Conservation (phyloP, 805 yeast species). For the Phaffomyces opuntiae region DNA sequence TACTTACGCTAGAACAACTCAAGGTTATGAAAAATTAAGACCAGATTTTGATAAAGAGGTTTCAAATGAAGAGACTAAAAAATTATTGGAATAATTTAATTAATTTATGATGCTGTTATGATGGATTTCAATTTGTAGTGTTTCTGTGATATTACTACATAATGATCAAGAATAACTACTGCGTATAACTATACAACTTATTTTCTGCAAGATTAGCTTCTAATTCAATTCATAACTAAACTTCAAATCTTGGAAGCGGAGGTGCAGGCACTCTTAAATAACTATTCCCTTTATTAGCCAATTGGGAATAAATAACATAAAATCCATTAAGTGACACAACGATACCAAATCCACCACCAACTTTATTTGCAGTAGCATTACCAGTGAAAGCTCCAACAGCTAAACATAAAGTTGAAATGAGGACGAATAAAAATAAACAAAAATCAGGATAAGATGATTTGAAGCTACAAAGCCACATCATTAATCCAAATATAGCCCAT, state of each 20-base stretch:
- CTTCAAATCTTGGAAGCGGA: background rate
- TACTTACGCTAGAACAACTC: constrained; percentile 36
- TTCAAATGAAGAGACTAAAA: background rate
- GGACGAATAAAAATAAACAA: background rate
- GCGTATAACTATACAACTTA: too few species aligned
- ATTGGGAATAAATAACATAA: background rate
- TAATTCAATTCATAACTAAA: background rate
- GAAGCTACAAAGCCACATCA: constrained; percentile 38
- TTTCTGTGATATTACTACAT: too few species aligned
- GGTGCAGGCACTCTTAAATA: background rate
- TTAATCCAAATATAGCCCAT: constrained; percentile 44
- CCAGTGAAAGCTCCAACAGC: background rate
- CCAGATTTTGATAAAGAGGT: background rate
- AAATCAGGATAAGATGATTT: constrained; percentile 18
- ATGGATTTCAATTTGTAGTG: too few species aligned
- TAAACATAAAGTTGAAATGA: background rate
- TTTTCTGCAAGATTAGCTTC: too few species aligned
- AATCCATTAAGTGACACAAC: background rate
- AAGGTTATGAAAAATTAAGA: constrained; percentile 28
- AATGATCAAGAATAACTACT: too few species aligned
- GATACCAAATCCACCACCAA: background rate
- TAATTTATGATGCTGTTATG: background rate
- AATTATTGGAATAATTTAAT: background rate
- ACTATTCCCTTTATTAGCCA: background rate
- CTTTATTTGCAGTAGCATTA: background rate